Evolutionary conservation across 23 red algal genomes (phyloP).

Genomic region (Chondrus crispus): DNA sequence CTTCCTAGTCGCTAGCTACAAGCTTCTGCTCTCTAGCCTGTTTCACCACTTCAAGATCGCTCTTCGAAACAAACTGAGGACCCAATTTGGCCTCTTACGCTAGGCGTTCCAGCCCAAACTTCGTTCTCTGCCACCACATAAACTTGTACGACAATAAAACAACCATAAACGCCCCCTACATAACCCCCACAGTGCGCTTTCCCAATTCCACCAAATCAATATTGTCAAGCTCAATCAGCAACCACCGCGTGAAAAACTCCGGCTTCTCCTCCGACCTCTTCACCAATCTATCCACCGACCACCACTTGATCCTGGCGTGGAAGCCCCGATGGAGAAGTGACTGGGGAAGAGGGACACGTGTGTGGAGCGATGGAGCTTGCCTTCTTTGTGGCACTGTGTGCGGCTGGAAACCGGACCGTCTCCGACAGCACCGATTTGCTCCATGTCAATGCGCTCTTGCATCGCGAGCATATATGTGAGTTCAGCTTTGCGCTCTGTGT

Average conservation of each 20-base stretch:
- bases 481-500: slow-evolving; percentile 90
- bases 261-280: not conserved
- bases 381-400: slow-evolving; percentile 19
- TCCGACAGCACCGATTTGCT: slow-evolving; percentile 93
- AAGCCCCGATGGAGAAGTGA: not conserved
- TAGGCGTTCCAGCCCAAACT: slow-evolving; percentile 62
- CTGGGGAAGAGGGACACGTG: slow-evolving; percentile 58
- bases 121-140: too few relatives aligned
- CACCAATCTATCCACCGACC: slow-evolving; percentile 1
- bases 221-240: slow-evolving; percentile 24
- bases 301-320: not conserved
- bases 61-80: slow-evolving; percentile 14
- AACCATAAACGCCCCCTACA: too few relatives aligned
- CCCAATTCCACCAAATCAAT: not conserved
- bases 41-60: slow-evolving; percentile 33
- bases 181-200: not conserved
- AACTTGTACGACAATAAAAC: too few relatives aligned
- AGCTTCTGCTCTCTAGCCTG: too few relatives aligned
- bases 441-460: slow-evolving; percentile 82
- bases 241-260: slow-evolving; percentile 28
- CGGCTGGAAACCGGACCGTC: slow-evolving; percentile 87
- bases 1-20: not conserved
- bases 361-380: slow-evolving; percentile 53
- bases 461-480: slow-evolving; percentile 86
- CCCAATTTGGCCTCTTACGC: slow-evolving; percentile 55